phyloP scores from a whole-genome alignment of 768 basidiomycete genomes.

The Lactarius psammicola region DNA sequence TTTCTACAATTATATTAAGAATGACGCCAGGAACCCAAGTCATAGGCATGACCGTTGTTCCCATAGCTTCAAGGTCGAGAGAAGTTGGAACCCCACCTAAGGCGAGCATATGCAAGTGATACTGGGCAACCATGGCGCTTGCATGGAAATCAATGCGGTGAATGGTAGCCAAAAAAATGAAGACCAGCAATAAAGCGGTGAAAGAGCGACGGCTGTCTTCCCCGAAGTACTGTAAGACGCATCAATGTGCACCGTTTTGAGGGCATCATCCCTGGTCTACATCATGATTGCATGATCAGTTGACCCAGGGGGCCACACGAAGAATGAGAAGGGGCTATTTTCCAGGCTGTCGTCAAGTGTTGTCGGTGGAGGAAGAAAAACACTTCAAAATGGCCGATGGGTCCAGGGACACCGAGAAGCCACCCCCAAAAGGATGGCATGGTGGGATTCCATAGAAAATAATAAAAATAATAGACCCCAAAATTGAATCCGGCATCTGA shows the following conservation, averaged over 20 bases:
- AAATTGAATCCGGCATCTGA: not conserved
- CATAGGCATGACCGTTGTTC: not conserved
- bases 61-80: not conserved
- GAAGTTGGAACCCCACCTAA: not conserved
- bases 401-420: not conserved
- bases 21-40: not conserved
- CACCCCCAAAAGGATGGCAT: not conserved
- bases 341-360: not conserved
- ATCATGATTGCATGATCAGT: not conserved
- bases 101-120: not conserved
- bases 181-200: not conserved
- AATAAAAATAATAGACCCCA: not conserved
- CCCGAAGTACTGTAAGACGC: not conserved
- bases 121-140: not conserved
- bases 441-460: not conserved
- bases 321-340: not conserved
- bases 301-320: not conserved
- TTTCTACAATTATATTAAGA: not conserved
- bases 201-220: not conserved
- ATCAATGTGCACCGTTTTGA: not conserved
- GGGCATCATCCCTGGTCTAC: not conserved
- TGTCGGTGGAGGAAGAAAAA: not conserved
- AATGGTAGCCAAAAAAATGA: not conserved
- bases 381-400: too few relatives aligned
- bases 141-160: not conserved